Evolutionary conservation across 495 filamentous ascomycete species (phyloP), one percentile per base, ranked within the genome.

Genomic region (Ramalina intermedia): DNA sequence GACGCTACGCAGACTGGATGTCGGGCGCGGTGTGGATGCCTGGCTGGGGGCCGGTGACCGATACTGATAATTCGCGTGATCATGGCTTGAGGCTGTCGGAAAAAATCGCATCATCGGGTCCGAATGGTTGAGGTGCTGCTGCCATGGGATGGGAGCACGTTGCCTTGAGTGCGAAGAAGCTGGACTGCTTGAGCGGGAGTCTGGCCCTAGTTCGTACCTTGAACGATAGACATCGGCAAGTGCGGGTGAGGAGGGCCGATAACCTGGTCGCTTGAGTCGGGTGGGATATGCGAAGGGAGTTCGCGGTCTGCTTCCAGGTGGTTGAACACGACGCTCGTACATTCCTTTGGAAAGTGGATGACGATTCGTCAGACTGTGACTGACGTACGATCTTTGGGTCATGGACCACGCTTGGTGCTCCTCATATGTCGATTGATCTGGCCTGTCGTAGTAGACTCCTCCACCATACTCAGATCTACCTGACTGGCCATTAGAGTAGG

Each of bases 261-360:
- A 75, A 13, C 76, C 76, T 8, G 79, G 78, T 17, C 79, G 74
- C 60, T 74, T 79, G 20, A 81, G 65, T 26, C 78, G 70, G n/a
- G 76, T 72, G 7, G 78, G 78, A 54, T 82, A 82, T 9, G 70
- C 69, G 57, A 78, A 80, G 1, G 78, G 80, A 18, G 76, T 80
- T 21, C 75, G 69, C 36, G 78, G 79, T 11, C 78, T 67, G 50
- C 72, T 71, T 37, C 70, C 58, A 0, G 38, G 51, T 1, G 33
- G 18, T 20, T 37, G 38, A 20, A 44, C 48, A 14, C 41, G 48
- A 36, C 41, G 42, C 27, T 45, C 24, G 11, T 51, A 39, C 24
- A 37, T 36, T 17, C 38, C 42, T 24, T 38, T 51, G 13, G 1
- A 7, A n/a, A 38, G 18, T 13, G 52, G 39, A 37, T 37, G 55